These are phyloP conservation scores for Thraustochytrium striatum DNA, from an alignment of 352 stramenopile species.

Conservation along the genomic window DNA sequence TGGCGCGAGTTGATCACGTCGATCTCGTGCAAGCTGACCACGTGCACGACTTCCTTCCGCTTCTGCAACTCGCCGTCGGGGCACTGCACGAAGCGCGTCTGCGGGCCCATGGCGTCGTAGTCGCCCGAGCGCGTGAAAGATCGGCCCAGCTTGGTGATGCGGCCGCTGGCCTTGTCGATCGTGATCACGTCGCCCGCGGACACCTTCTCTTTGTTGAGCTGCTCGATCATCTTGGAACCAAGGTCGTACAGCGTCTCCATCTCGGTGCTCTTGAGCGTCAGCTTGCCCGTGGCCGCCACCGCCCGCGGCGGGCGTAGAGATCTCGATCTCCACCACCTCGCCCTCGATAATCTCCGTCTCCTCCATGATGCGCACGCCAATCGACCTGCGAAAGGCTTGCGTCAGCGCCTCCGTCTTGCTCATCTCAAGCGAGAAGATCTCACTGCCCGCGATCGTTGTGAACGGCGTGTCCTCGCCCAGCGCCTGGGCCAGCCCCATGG, in stretches of 20 bases:
- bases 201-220: slow-evolving; percentile 96
- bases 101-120: slow-evolving; percentile 97
- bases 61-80: slow-evolving; percentile 98
- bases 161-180: slow-evolving; percentile 98
- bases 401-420: slow-evolving; percentile 98
- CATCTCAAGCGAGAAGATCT: slow-evolving; percentile 99
- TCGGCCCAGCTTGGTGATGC: slow-evolving; percentile 94
- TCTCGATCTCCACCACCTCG: slow-evolving; percentile 98
- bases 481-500: slow-evolving; percentile 94
- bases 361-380: slow-evolving; percentile 97
- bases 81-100: slow-evolving; percentile 83
- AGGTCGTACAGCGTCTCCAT: slow-evolving; percentile 99
- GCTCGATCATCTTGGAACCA: slow-evolving; percentile 99
- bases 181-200: slow-evolving; percentile 97
- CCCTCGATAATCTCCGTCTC: slow-evolving; percentile 99
- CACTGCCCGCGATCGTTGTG: slow-evolving; percentile 93
- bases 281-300: slow-evolving; percentile 69
- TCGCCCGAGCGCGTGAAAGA: slow-evolving; percentile 94
- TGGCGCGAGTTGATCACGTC: slow-evolving; percentile 99
- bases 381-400: slow-evolving; percentile 91
- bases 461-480: slow-evolving; percentile 97
- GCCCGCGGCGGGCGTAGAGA: slow-evolving; percentile 71
- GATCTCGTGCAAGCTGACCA: slow-evolving; percentile 96
- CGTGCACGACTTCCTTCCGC: slow-evolving; percentile 94
- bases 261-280: slow-evolving; percentile 97